Evolutionary conservation across 768 basidiomycete genomes (phyloP).

Genomic region (Termitomyces sp.): DNA sequence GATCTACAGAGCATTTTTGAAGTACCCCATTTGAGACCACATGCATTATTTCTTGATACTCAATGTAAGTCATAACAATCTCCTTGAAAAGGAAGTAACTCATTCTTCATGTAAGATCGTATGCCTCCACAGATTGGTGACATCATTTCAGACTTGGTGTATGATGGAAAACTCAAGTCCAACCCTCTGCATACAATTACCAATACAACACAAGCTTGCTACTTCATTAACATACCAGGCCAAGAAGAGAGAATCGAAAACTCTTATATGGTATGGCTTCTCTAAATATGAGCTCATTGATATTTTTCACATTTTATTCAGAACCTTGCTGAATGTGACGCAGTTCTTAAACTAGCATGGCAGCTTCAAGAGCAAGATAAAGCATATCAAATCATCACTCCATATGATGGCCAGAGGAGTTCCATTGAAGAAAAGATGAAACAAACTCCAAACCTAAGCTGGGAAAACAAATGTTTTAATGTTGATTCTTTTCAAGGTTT

Average conservation of each 20-base stretch:
- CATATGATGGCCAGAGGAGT: constrained; percentile 71
- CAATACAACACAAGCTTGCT: constrained; percentile 42
- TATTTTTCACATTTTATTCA: constrained; percentile 20
- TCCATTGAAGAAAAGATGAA: constrained; percentile 55
- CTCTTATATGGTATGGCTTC: constrained; percentile 31
- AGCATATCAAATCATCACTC: constrained; percentile 67
- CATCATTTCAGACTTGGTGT: constrained; percentile 66
- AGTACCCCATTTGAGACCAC: constrained; percentile 47
- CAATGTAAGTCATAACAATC: constrained; percentile 54
- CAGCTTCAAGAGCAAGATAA: constrained; percentile 46
- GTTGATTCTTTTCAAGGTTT: constrained; percentile 84
- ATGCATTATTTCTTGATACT: constrained; percentile 56
- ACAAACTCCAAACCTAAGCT: constrained; percentile 38
- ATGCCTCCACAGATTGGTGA: constrained; percentile 80
- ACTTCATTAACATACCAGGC: constrained; percentile 56
- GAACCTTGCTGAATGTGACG: constrained; percentile 57
- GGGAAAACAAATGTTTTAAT: constrained; percentile 75
- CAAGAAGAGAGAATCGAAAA: constrained; percentile 27
- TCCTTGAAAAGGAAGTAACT: constrained; percentile 7
- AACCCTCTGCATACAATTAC: constrained; percentile 42
- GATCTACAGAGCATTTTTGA: constrained; percentile 77
- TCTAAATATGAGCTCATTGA: background rate
- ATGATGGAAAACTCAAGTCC: constrained; percentile 58
- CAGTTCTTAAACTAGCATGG: constrained; percentile 51
- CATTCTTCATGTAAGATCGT: constrained; percentile 46